phyloP scores from a whole-genome alignment of 140 eudicot genomes.

The Bidens hawaiensis region DNA sequence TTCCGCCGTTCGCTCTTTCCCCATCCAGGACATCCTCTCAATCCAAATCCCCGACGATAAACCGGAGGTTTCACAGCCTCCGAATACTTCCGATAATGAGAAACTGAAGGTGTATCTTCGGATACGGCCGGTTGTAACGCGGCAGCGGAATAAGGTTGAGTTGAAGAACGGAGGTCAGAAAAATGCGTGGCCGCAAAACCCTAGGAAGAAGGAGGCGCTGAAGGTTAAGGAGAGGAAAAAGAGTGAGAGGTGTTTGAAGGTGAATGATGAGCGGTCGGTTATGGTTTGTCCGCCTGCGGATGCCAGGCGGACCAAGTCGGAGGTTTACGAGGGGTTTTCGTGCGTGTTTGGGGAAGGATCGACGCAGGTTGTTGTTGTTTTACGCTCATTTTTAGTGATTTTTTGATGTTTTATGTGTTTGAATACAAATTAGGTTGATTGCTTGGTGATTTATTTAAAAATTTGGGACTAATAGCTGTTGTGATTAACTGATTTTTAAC shows the following conservation, averaged over 20 bases:
- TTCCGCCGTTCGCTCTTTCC: conserved; percentile 48
- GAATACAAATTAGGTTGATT: too few species aligned
- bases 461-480: neutral
- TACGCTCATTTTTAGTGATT: neutral
- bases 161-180: conserved; percentile 11
- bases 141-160: conserved; percentile 6
- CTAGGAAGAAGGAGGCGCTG: conserved; percentile 14
- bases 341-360: conserved; percentile 56
- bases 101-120: conserved; percentile 63
- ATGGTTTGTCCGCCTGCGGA: conserved; percentile 61
- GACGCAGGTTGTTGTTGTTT: conserved; percentile 51
- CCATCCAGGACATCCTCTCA: conserved; percentile 42
- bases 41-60: conserved; percentile 18
- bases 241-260: conserved; percentile 35
- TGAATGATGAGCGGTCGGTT: conserved; percentile 55
- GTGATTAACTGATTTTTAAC: too few species aligned
- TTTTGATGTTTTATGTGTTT: neutral
- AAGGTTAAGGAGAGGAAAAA: conserved; percentile 20
- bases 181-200: conserved; percentile 73
- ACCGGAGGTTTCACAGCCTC: neutral
- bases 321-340: conserved; percentile 72
- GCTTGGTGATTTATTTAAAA: too few species aligned
- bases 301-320: conserved; percentile 48
- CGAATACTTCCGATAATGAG: conserved; percentile 15
- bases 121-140: conserved; percentile 42